phyloP scores from a whole-genome alignment of 129 eudicot genomes.

The Tagetes erecta region DNA sequence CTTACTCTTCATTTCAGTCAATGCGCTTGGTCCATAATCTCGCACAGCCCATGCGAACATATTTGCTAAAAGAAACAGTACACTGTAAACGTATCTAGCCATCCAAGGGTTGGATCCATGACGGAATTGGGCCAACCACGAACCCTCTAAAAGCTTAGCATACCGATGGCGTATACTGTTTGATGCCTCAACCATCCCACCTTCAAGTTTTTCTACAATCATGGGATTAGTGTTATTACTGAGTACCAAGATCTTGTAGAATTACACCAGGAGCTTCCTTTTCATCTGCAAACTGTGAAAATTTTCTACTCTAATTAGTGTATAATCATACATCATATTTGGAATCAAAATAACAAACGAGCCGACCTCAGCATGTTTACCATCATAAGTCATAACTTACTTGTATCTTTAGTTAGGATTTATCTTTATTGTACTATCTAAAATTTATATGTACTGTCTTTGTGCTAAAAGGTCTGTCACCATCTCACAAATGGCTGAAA shows the following conservation, averaged over 20 bases:
- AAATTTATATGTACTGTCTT: not conserved
- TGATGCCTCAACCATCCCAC: conserved; percentile 46
- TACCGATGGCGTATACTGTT: conserved; percentile 45
- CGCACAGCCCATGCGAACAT: conserved; percentile 87
- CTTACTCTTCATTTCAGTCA: conserved; percentile 67
- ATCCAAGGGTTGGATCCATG: conserved; percentile 85
- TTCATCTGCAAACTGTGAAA: conserved; percentile 34
- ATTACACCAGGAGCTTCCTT: conserved; percentile 39
- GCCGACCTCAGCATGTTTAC: not conserved
- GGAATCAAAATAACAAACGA: conserved; percentile 18
- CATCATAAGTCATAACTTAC: too few species aligned
- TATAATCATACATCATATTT: conserved; percentile 8
- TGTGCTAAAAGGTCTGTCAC: not conserved
- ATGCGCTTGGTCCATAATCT: conserved; percentile 63
- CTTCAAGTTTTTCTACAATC: conserved; percentile 27
- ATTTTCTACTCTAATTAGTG: not conserved
- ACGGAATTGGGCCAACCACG: conserved; percentile 71
- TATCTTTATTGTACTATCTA: too few species aligned
- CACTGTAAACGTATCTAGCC: conserved; percentile 82
- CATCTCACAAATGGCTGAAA: conserved; percentile 1
- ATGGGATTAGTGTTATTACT: not conserved
- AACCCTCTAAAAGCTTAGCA: conserved; percentile 53
- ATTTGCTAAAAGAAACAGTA: conserved; percentile 69
- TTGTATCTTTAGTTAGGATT: too few species aligned
- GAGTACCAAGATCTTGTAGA: conserved; percentile 21